Percentiles rank a stretch among this genome's conserved stretches.
phyloP scores from a whole-genome alignment of 805 yeast genomes.

The Kuraishia molischiana region DNA sequence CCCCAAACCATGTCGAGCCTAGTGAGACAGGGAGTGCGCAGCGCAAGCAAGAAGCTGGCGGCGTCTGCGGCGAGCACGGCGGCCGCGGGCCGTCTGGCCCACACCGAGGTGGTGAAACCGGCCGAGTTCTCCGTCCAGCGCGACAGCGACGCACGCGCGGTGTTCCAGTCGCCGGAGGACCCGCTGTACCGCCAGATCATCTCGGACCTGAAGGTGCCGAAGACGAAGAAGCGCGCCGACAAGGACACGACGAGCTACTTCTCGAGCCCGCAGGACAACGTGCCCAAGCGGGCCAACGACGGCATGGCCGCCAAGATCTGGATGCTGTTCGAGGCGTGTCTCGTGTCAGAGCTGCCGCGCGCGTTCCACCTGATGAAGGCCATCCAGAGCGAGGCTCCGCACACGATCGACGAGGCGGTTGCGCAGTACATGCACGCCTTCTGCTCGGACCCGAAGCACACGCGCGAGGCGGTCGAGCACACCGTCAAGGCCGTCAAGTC shows the following conservation, averaged over 20 bases:
- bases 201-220: not conserved
- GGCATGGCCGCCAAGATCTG: constrained; percentile 25
- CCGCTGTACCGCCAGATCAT: not conserved
- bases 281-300: not conserved
- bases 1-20: not conserved
- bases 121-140: not conserved
- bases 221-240: not conserved
- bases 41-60: not conserved
- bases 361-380: constrained; percentile 63
- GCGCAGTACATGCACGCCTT: not conserved
- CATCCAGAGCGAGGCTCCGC: constrained; percentile 18
- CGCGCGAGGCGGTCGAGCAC: not conserved
- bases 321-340: constrained; percentile 71
- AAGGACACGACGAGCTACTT: not conserved
- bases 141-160: not conserved
- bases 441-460: not conserved
- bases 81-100: not conserved
- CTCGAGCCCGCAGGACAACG: constrained; percentile 2
- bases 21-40: not conserved
- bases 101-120: not conserved
- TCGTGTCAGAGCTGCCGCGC: constrained; percentile 57
- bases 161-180: not conserved
- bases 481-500: not conserved
- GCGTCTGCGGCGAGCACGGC: not conserved
- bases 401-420: not conserved